A percentile compares a stretch with the other conserved stretches of the same genome.
These are phyloP conservation scores for Nidularia sp. DNA, from an alignment of 768 basidiomycete species.

Conservation along the genomic window DNA sequence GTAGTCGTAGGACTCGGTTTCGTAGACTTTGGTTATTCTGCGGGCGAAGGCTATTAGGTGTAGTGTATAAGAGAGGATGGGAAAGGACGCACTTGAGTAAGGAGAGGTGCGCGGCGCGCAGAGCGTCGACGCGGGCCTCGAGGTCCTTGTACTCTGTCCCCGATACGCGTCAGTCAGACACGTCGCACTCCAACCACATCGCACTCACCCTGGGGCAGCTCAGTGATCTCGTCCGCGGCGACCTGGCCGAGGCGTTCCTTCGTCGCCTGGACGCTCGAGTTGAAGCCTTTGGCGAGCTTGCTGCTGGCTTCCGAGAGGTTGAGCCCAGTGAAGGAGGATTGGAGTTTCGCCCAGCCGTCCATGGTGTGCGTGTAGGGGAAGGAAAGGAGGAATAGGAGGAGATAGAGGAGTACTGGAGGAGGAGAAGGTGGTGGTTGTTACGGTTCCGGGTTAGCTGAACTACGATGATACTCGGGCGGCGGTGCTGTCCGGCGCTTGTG, in stretches of 20 bases:
- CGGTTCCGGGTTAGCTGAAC: not conserved
- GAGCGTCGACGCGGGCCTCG: conserved; percentile 90
- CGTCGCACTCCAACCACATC: not conserved
- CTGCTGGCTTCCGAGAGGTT: conserved; percentile 74
- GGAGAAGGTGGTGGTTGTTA: not conserved
- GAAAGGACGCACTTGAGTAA: conserved; percentile 64
- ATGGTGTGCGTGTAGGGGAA: no score
- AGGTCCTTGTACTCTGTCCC: conserved; percentile 92
- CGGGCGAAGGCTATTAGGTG: no score
- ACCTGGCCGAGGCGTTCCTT: conserved; percentile 87
- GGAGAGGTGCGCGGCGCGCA: conserved; percentile 70
- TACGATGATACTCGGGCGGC: no score
- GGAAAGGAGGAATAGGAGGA: not conserved
- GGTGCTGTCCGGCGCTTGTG: no score
- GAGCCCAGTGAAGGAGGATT: conserved; percentile 55
- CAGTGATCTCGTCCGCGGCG: conserved; percentile 90
- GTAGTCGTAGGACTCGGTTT: conserved; percentile 85
- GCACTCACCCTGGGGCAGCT: conserved; percentile 77
- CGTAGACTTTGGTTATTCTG: conserved; percentile 87
- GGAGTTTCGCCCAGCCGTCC: conserved; percentile 68
- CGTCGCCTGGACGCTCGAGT: conserved; percentile 80
- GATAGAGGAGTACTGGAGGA: not conserved
- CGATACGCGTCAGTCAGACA: not conserved
- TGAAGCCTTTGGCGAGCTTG: conserved; percentile 77
- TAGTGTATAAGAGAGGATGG: no score